Percentiles rank a stretch among this genome's conserved stretches.
These are phyloP conservation scores for Rubia yunnanensis DNA, from an alignment of 257 asterid species.

Conservation along the genomic window DNA sequence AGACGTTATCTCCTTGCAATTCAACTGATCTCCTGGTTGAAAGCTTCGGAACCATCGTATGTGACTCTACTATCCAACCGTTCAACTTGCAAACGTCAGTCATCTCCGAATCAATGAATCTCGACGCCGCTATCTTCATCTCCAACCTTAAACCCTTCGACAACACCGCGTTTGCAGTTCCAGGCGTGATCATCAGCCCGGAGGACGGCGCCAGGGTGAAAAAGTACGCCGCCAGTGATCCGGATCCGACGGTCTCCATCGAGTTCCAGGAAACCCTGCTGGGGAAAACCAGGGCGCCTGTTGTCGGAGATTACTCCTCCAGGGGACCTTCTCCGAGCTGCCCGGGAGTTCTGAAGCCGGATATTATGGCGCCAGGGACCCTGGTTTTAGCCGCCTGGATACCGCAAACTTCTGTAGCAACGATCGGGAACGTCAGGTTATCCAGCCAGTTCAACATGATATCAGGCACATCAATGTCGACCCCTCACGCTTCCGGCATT, in stretches of 20 bases:
- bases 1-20: conserved; percentile 21
- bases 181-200: conserved; percentile 16
- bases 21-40: conserved; percentile 8
- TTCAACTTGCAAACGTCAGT: neutral
- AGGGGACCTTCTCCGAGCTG: conserved; percentile 32
- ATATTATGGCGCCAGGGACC: conserved; percentile 36
- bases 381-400: conserved; percentile 29
- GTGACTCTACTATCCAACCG: conserved; percentile 7
- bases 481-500: conserved; percentile 37
- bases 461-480: conserved; percentile 40
- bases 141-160: conserved; percentile 3
- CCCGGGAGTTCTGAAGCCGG: conserved; percentile 33
- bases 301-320: conserved; percentile 19
- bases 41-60: conserved; percentile 16
- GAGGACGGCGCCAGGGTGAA: conserved; percentile 10
- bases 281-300: conserved; percentile 23
- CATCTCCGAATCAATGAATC: neutral
- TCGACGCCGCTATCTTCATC: conserved; percentile 13
- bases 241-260: conserved; percentile 15
- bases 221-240: conserved; percentile 5
- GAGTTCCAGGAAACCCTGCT: conserved; percentile 26
- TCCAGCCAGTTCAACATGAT: conserved; percentile 8
- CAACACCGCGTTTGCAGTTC: neutral
- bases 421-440: neutral
- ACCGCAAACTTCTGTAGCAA: neutral